A percentile compares a stretch with the other conserved stretches of the same genome.
These are phyloP conservation scores for Ceratocystis cacaofunesta DNA, from an alignment of 2,329 filamentous ascomycete species.

Conservation along the genomic window DNA sequence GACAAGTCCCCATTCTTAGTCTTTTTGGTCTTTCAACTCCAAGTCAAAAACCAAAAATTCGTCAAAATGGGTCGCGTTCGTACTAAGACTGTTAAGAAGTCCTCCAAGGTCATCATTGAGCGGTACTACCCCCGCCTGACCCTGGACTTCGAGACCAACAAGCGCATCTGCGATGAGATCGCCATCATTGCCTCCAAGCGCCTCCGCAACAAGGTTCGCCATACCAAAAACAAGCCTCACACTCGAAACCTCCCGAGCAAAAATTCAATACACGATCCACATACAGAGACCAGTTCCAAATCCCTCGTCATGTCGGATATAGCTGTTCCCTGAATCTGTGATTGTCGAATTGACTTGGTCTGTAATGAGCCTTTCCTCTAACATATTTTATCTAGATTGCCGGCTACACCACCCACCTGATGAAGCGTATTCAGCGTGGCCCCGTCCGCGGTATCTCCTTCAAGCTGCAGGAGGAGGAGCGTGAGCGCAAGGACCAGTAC, in stretches of 20 bases:
- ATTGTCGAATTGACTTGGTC: conserved; percentile 10
- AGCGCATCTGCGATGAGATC: conserved; percentile 99
- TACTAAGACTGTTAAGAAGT: conserved; percentile 57
- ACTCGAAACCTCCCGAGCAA: not conserved
- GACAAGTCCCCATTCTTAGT: not conserved
- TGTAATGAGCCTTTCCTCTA: not conserved
- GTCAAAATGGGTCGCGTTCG: conserved; percentile 56
- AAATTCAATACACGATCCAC: not conserved
- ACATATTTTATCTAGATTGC: conserved; percentile 50
- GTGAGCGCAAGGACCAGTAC: conserved; percentile 99
- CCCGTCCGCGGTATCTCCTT: conserved; percentile 99
- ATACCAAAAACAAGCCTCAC: not conserved
- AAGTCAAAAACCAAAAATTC: conserved; percentile 30
- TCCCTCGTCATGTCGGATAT: not conserved
- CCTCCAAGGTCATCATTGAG: conserved; percentile 99
- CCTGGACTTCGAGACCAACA: conserved; percentile 99
- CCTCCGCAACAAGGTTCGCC: conserved; percentile 85
- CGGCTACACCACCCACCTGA: conserved; percentile 95
- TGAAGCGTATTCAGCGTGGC: conserved; percentile 99
- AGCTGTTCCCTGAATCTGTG: not conserved
- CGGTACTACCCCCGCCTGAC: conserved; percentile 94
- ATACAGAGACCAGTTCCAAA: not conserved
- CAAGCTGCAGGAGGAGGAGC: conserved; percentile 99
- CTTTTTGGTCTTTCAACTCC: conserved; percentile 19
- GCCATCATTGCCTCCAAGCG: conserved; percentile 98